Conservation (phyloP, 1,284 basidiomycete genomes). For the Neotropicomus parvogracilis region DNA sequence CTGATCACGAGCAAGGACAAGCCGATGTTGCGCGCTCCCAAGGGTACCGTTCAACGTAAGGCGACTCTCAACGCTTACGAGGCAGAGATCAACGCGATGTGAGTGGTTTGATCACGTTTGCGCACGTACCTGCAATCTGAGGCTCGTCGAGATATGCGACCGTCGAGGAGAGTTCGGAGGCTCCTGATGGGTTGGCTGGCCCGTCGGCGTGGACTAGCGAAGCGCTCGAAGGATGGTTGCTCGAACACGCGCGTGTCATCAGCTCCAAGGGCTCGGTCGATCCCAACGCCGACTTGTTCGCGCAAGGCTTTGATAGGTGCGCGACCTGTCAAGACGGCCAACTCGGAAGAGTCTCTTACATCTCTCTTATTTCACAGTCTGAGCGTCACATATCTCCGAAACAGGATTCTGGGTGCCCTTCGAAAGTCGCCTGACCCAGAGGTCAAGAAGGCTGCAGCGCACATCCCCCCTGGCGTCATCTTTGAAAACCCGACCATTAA, state of each 20-base stretch:
- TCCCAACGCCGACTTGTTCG: conserved; percentile 29
- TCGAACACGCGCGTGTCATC: conserved; percentile 25
- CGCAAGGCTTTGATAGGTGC: conserved; percentile 38
- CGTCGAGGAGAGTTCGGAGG: conserved; percentile 23
- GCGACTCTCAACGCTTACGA: conserved; percentile 23
- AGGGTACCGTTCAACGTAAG: conserved; percentile 28
- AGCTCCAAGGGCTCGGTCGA: conserved; percentile 17
- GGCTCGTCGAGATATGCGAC: conserved; percentile 23
- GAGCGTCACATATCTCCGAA: conserved; percentile 35
- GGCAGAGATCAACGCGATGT: conserved; percentile 27
- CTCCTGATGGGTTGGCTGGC: conserved; percentile 10
- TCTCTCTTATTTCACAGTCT: conserved; percentile 18
- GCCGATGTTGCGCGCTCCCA: conserved; percentile 22
- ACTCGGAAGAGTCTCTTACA: not conserved
- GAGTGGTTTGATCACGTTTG: conserved; percentile 2
- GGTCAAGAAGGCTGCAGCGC: conserved; percentile 2
- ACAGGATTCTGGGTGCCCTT: conserved; percentile 31
- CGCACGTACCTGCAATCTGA: not conserved
- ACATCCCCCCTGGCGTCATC: conserved; percentile 20
- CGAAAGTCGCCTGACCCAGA: conserved; percentile 19
- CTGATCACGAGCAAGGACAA: conserved; percentile 20
- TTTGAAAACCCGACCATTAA: conserved; percentile 29
- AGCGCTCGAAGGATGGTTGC: conserved; percentile 29
- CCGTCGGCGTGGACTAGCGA: conserved; percentile 25
- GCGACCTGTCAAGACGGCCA: not conserved